Percentiles rank a stretch among this genome's conserved stretches.
phyloP scores from a whole-genome alignment of 2,329 filamentous ascomycete genomes.

The Colletotrichum gigasporum region DNA sequence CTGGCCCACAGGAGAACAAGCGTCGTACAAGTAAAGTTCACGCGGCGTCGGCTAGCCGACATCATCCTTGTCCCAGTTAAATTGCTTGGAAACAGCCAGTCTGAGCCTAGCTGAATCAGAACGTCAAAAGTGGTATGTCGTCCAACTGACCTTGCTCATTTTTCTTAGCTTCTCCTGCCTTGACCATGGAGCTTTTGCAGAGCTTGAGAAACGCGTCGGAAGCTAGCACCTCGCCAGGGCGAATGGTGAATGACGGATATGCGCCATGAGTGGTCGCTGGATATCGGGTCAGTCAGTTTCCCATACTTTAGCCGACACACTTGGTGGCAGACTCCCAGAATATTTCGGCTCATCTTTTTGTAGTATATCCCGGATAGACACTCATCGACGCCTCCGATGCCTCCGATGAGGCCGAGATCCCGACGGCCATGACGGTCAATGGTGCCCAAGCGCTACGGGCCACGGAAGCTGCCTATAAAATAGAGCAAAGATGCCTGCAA shows the following conservation, averaged over 20 bases:
- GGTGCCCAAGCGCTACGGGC: no score
- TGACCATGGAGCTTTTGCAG: slow-evolving; percentile 44
- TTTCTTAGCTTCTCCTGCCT: slow-evolving; percentile 43
- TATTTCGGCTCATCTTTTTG: slow-evolving; percentile 50
- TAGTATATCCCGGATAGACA: slow-evolving; percentile 59
- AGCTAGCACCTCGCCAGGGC: slow-evolving; percentile 39
- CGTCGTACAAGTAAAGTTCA: slow-evolving; percentile 27
- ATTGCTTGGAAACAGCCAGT: slow-evolving; percentile 18
- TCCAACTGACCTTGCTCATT: slow-evolving; percentile 43
- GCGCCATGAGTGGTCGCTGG: slow-evolving; percentile 52
- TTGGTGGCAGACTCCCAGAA: slow-evolving; percentile 53
- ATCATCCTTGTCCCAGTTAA: slow-evolving; percentile 10
- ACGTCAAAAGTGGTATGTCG: slow-evolving; percentile 33
- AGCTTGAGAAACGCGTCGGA: slow-evolving; percentile 45
- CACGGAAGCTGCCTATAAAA: no score
- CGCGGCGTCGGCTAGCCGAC: slow-evolving; percentile 22
- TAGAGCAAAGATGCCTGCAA: no score
- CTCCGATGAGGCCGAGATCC: slow-evolving; percentile 70
- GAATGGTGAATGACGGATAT: slow-evolving; percentile 50
- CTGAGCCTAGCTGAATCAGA: slow-evolving; percentile 1
- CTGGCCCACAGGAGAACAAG: neutral
- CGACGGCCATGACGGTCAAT: no score
- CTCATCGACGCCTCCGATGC: slow-evolving; percentile 70
- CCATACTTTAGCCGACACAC: slow-evolving; percentile 54
- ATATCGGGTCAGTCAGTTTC: slow-evolving; percentile 51